These are phyloP conservation scores for Amanita fuliginea DNA, from an alignment of 768 basidiomycete species.

Conservation along the genomic window DNA sequence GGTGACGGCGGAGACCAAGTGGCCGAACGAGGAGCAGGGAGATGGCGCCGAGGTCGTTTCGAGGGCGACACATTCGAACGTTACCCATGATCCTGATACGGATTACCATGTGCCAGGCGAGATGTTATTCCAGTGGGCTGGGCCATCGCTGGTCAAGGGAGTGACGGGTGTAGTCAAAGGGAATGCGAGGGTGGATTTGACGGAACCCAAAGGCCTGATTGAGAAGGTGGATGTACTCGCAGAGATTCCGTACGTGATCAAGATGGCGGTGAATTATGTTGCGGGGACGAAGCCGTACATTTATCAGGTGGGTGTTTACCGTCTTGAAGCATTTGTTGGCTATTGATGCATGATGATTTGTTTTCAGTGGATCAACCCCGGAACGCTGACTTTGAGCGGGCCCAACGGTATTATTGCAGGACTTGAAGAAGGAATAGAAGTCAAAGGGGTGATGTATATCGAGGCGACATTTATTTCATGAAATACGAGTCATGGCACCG, in stretches of 20 bases:
- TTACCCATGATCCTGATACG: conserved; percentile 64
- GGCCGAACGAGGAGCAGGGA: conserved; percentile 46
- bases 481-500: background rate
- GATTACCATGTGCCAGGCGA: conserved; percentile 65
- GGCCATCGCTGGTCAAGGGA: conserved; percentile 44
- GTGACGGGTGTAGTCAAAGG: conserved; percentile 46
- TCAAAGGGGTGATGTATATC: conserved; percentile 69
- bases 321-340: no score
- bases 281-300: conserved; percentile 90
- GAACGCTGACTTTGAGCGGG: conserved; percentile 30
- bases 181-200: conserved; percentile 38
- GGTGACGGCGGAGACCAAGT: conserved; percentile 74
- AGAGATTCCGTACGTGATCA: conserved; percentile 88
- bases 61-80: conserved; percentile 51
- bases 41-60: conserved; percentile 45
- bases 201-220: conserved; percentile 61
- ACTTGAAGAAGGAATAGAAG: conserved; percentile 30
- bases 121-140: conserved; percentile 72
- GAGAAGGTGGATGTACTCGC: conserved; percentile 94
- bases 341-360: no score
- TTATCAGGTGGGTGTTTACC: conserved; percentile 77
- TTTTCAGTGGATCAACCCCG: conserved; percentile 44
- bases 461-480: conserved; percentile 87
- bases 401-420: conserved; percentile 28
- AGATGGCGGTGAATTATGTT: conserved; percentile 88